Conservation (phyloP, 169 alveolate genomes). For the Babesia bigemina region DNA sequence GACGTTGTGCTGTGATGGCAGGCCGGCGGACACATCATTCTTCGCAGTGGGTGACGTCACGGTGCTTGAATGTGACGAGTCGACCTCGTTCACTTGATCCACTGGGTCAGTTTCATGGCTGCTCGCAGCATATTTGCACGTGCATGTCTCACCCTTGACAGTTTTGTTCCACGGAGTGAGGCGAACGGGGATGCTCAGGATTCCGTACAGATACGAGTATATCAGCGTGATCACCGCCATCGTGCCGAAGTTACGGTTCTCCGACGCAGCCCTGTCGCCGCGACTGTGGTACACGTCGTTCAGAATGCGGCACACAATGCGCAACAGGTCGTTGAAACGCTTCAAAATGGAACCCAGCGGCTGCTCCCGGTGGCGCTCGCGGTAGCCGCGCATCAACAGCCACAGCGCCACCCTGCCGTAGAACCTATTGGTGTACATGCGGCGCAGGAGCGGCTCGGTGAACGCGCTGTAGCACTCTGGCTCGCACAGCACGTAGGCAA, state of each 20-base stretch:
- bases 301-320: slow-evolving; percentile 52
- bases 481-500: slow-evolving; percentile 42
- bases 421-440: slow-evolving; percentile 41
- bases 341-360: slow-evolving; percentile 14
- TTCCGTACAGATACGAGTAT: slow-evolving; percentile 63
- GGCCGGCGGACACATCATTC: not conserved
- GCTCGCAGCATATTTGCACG: not conserved
- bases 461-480: slow-evolving; percentile 40
- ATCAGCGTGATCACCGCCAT: slow-evolving; percentile 45
- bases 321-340: slow-evolving; percentile 44
- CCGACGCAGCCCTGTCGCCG: not conserved
- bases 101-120: not conserved
- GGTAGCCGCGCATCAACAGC: slow-evolving; percentile 30
- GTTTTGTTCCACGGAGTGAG: slow-evolving; percentile 59
- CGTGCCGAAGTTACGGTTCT: slow-evolving; percentile 29
- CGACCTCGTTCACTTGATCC: not conserved
- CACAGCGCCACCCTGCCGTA: slow-evolving; percentile 49
- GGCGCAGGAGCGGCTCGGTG: slow-evolving; percentile 54
- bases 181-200: slow-evolving; percentile 49
- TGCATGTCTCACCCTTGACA: slow-evolving; percentile 9
- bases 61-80: not conserved
- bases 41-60: not conserved
- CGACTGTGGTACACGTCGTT: not conserved
- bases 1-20: slow-evolving; percentile 8
- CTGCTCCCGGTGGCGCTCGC: slow-evolving; percentile 24